Percentiles rank a stretch among this genome's conserved stretches.
These are phyloP conservation scores for Plantago ovata DNA, from an alignment of 257 asterid genomes.

Conservation along the genomic window DNA sequence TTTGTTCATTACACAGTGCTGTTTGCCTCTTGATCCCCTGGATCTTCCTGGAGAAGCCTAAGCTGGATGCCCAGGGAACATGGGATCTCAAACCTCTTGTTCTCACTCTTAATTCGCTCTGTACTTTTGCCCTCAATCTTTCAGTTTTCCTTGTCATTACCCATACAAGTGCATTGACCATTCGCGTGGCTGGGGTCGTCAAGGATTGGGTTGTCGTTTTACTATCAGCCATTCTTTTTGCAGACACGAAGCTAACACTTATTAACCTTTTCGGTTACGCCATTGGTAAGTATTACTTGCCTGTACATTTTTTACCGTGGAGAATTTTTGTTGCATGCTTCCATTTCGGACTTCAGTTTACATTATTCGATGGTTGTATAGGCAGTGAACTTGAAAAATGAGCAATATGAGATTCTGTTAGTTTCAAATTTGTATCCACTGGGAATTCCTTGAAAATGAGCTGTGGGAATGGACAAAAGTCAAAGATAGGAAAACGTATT, in stretches of 20 bases:
- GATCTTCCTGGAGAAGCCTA: slow-evolving; percentile 89
- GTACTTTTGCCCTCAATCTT: slow-evolving; percentile 94
- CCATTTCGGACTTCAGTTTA: not conserved
- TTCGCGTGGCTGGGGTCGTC: slow-evolving; percentile 99
- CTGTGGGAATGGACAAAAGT: too few species aligned
- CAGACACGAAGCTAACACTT: slow-evolving; percentile 78
- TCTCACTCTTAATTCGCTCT: slow-evolving; percentile 69
- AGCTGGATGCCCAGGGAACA: slow-evolving; percentile 69
- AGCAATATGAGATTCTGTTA: too few species aligned
- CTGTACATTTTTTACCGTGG: not conserved
- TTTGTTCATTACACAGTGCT: slow-evolving; percentile 60
- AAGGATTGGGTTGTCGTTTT: slow-evolving; percentile 99
- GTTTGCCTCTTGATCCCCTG: slow-evolving; percentile 91
- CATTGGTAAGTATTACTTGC: slow-evolving; percentile 50
- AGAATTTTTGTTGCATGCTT: not conserved
- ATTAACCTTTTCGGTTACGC: slow-evolving; percentile 92
- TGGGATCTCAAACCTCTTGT: slow-evolving; percentile 77
- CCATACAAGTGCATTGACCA: slow-evolving; percentile 95
- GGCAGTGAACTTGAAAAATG: too few species aligned
- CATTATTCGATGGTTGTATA: too few species aligned
- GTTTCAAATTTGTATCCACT: too few species aligned
- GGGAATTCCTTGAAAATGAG: too few species aligned
- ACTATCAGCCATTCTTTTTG: slow-evolving; percentile 85
- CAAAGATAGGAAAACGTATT: too few species aligned
- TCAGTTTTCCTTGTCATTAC: slow-evolving; percentile 96